Evolutionary conservation across 1,284 basidiomycete species (phyloP).

Genomic region (Papiliotrema flavescens): DNA sequence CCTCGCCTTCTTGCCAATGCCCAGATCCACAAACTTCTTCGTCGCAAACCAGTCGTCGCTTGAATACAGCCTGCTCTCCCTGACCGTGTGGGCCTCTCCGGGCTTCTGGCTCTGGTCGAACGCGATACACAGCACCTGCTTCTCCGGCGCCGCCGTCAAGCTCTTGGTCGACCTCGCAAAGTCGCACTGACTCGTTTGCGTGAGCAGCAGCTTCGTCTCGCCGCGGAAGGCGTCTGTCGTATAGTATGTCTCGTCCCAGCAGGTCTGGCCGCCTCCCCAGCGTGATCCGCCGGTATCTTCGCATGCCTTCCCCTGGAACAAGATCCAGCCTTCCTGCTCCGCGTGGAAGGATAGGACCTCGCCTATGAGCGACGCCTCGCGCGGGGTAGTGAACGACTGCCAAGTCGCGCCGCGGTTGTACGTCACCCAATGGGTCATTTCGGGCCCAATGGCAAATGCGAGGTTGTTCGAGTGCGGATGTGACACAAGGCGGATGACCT

Average conservation of each 20-base stretch:
- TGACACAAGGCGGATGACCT: slow-evolving; percentile 70
- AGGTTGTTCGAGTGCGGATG: slow-evolving; percentile 80
- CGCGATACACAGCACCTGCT: slow-evolving; percentile 81
- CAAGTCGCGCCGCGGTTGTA: slow-evolving; percentile 79
- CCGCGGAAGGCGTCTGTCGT: slow-evolving; percentile 75
- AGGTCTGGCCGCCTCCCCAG: slow-evolving; percentile 56
- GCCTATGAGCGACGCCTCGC: slow-evolving; percentile 58
- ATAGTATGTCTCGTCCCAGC: slow-evolving; percentile 84
- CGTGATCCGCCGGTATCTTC: slow-evolving; percentile 56
- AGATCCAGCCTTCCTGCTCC: slow-evolving; percentile 66
- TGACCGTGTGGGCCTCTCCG: slow-evolving; percentile 51
- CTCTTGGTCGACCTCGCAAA: slow-evolving; percentile 80
- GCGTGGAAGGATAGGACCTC: slow-evolving; percentile 81
- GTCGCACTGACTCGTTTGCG: slow-evolving; percentile 69
- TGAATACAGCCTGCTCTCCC: slow-evolving; percentile 71
- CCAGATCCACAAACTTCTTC: slow-evolving; percentile 67
- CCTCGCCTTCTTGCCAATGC: slow-evolving; percentile 73
- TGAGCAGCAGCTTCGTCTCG: slow-evolving; percentile 58
- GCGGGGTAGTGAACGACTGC: slow-evolving; percentile 69
- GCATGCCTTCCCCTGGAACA: slow-evolving; percentile 80
- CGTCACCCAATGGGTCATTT: slow-evolving; percentile 74
- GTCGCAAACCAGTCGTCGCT: slow-evolving; percentile 75
- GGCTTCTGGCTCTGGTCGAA: slow-evolving; percentile 61
- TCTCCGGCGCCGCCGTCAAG: slow-evolving; percentile 66
- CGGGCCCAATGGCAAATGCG: slow-evolving; percentile 77